A percentile compares a stretch with the other conserved stretches of the same genome.
These are phyloP conservation scores for Thelonectria rubi DNA, from an alignment of 2,329 filamentous ascomycete species.

Conservation along the genomic window DNA sequence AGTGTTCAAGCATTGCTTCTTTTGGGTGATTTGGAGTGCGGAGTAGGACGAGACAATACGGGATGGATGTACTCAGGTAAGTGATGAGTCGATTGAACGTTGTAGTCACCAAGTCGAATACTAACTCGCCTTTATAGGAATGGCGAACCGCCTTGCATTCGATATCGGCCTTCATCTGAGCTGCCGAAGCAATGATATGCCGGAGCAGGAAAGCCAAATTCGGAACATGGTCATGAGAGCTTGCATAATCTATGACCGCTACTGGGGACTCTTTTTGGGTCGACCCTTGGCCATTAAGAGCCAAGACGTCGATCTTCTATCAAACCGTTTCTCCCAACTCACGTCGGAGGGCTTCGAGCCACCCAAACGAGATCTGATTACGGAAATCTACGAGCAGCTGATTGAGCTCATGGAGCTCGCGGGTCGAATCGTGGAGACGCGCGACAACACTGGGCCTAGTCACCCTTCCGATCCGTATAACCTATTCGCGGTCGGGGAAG, in stretches of 20 bases:
- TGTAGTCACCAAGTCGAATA: neutral
- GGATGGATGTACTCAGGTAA: constrained; percentile 64
- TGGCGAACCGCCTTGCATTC: constrained; percentile 57
- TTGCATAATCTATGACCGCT: constrained; percentile 62
- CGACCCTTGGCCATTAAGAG: constrained; percentile 63
- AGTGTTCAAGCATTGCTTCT: constrained; percentile 62
- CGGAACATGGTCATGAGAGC: constrained; percentile 62
- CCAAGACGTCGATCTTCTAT: constrained; percentile 58
- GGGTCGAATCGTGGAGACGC: constrained; percentile 59
- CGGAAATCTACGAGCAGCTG: constrained; percentile 60
- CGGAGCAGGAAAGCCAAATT: constrained; percentile 57
- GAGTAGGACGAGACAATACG: constrained; percentile 61
- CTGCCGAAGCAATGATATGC: constrained; percentile 52
- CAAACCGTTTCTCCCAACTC: constrained; percentile 56
- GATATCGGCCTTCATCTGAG: constrained; percentile 61
- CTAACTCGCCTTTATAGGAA: constrained; percentile 41
- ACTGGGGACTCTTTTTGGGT: constrained; percentile 65
- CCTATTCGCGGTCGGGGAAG: constrained; percentile 42
- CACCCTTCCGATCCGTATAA: constrained; percentile 45
- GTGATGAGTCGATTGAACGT: constrained; percentile 12
- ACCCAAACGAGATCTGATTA: constrained; percentile 28
- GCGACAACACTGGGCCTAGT: constrained; percentile 48
- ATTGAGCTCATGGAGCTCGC: constrained; percentile 66
- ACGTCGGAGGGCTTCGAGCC: constrained; percentile 44
- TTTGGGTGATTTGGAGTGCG: constrained; percentile 62